These are phyloP conservation scores for Aspergillus piperis DNA, from an alignment of 2,329 filamentous ascomycete genomes.

Conservation along the genomic window DNA sequence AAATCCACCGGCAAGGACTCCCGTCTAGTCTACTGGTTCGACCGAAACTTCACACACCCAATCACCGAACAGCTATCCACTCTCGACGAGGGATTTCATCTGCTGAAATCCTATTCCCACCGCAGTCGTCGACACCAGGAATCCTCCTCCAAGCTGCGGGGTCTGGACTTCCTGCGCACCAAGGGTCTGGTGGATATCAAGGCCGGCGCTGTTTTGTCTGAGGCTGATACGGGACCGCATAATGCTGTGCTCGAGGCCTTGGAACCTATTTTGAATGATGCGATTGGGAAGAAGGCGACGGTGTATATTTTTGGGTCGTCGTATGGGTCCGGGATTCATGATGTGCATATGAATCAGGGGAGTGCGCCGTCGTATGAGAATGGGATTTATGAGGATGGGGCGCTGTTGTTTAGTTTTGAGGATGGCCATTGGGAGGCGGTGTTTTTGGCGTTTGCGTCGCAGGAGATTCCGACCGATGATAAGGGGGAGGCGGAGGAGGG, in stretches of 20 bases:
- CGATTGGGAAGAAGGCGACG: constrained; percentile 15
- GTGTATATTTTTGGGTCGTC: constrained; percentile 22
- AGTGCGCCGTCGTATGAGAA: constrained; percentile 17
- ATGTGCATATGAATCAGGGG: constrained; percentile 28
- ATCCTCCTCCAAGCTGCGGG: not conserved
- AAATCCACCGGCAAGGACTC: constrained; percentile 22
- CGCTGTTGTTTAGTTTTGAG: constrained; percentile 17
- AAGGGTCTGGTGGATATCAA: constrained; percentile 18
- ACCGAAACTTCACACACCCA: constrained; percentile 14
- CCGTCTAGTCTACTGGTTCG: constrained; percentile 23
- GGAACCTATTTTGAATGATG: constrained; percentile 16
- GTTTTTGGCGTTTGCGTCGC: constrained; percentile 25
- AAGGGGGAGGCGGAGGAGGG: not conserved
- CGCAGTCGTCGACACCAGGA: not conserved
- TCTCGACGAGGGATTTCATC: constrained; percentile 16
- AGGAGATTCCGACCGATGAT: constrained; percentile 20
- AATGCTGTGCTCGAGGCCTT: constrained; percentile 39
- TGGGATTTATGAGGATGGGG: constrained; percentile 23
- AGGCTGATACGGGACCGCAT: constrained; percentile 20
- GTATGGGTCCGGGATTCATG: constrained; percentile 19
- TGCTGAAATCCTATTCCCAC: not conserved
- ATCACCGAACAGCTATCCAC: constrained; percentile 14
- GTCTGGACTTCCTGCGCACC: constrained; percentile 22
- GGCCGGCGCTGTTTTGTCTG: constrained; percentile 21
- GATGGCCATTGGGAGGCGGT: constrained; percentile 19